A percentile compares a stretch with the other conserved stretches of the same genome.
Evolutionary conservation across 345 rosid species (phyloP).

Genomic region (Lepidium africanum): DNA sequence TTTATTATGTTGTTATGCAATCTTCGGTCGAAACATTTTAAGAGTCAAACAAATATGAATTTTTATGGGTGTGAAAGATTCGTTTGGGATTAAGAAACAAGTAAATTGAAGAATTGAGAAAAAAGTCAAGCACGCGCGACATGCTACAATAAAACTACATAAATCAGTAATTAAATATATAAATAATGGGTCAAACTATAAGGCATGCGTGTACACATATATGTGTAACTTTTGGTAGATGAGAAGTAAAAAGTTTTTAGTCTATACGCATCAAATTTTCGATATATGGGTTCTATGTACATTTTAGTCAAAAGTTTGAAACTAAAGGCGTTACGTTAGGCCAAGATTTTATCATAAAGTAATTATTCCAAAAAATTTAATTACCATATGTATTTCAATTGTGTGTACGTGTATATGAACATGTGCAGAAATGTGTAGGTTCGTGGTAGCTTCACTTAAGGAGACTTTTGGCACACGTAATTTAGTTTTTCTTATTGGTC

Average conservation of each 20-base stretch:
- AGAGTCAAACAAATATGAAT: no score
- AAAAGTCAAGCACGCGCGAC: background rate
- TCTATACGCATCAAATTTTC: background rate
- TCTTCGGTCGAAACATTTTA: no score
- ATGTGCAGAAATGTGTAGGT: constrained; percentile 15
- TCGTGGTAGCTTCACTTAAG: constrained; percentile 10
- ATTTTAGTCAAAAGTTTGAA: constrained; percentile 11
- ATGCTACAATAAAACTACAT: background rate
- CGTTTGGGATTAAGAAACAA: no score
- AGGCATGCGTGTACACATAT: constrained; percentile 1
- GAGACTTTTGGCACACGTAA: background rate
- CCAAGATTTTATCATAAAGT: constrained; percentile 2
- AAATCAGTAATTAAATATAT: no score
- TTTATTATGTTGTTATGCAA: no score
- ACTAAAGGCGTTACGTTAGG: background rate
- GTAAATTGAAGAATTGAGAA: background rate
- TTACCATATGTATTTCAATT: background rate
- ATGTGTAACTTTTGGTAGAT: background rate
- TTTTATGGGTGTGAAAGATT: no score
- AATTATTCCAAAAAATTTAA: background rate
- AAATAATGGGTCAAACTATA: constrained; percentile 4
- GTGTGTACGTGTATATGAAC: background rate
- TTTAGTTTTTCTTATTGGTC: background rate
- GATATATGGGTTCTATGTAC: constrained; percentile 8
- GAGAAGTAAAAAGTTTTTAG: background rate